Conservation (phyloP, 768 basidiomycete species). For the Suillus occidentalis region DNA sequence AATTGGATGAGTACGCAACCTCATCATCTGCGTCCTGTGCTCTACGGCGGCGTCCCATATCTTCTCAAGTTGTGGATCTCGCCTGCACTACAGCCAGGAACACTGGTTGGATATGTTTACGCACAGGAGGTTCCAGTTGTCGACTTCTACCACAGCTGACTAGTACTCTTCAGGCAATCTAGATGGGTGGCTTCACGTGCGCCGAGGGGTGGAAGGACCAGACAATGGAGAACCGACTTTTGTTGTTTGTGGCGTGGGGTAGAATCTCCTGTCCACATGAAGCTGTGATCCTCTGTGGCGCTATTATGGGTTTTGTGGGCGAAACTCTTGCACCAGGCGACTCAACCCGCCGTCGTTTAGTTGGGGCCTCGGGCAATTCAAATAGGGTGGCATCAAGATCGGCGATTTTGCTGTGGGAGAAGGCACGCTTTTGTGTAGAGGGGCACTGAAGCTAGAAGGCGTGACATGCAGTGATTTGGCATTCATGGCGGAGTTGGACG, state of each 20-base stretch:
- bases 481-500: constrained; percentile 18
- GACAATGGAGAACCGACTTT: constrained; percentile 10
- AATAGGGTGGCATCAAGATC: constrained; percentile 23
- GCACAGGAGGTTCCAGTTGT: constrained; percentile 17
- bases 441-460: constrained; percentile 31
- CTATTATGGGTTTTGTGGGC: constrained; percentile 7
- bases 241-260: not conserved
- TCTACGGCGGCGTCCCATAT: constrained; percentile 13
- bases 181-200: constrained; percentile 17
- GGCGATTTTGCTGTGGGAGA: constrained; percentile 13
- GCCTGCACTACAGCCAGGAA: constrained; percentile 41
- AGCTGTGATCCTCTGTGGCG: not conserved
- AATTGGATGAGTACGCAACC: constrained; percentile 2
- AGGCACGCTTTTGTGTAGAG: constrained; percentile 40
- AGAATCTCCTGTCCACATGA: not conserved
- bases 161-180: constrained; percentile 2
- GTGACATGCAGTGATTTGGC: constrained; percentile 17
- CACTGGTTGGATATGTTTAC: constrained; percentile 46
- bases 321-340: constrained; percentile 15
- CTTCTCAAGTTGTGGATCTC: constrained; percentile 42
- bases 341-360: constrained; percentile 39
- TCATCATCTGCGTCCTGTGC: constrained; percentile 13
- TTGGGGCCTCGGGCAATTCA: constrained; percentile 38
- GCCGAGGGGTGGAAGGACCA: constrained; percentile 27
- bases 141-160: constrained; percentile 13